Conservation (phyloP, 768 basidiomycete genomes). For the Russula compacta region DNA sequence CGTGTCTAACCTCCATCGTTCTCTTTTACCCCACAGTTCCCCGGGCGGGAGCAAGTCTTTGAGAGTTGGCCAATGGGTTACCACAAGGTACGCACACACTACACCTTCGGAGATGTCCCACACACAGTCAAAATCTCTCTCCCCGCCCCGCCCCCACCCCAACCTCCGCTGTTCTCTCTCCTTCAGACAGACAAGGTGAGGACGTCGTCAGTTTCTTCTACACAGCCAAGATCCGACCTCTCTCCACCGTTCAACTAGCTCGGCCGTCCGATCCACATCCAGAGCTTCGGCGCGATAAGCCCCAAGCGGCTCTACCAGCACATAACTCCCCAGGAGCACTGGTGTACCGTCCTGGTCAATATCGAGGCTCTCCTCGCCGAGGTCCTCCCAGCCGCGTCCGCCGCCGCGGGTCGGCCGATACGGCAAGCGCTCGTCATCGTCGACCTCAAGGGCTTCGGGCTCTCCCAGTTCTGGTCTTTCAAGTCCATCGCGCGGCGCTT, state of each 20-base stretch:
- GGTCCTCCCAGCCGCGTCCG: conserved; percentile 54
- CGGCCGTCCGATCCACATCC: conserved; percentile 65
- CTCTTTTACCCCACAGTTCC: conserved; percentile 39
- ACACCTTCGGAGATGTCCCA: not conserved
- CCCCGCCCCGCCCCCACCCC: not conserved
- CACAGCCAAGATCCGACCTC: not conserved
- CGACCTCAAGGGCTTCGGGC: conserved; percentile 60
- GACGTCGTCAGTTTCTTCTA: not conserved
- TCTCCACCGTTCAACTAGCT: conserved; percentile 30
- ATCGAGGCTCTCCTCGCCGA: conserved; percentile 57
- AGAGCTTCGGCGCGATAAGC: conserved; percentile 53
- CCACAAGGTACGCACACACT: conserved; percentile 46
- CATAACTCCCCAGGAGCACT: conserved; percentile 42
- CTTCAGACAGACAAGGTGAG: conserved; percentile 58
- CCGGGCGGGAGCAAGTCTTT: conserved; percentile 58
- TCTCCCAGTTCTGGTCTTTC: conserved; percentile 70
- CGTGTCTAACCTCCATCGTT: not conserved
- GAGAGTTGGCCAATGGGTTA: conserved; percentile 74
- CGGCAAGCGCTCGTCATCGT: conserved; percentile 53
- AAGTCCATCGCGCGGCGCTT: conserved; percentile 50
- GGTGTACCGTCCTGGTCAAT: conserved; percentile 56
- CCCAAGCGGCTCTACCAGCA: conserved; percentile 46
- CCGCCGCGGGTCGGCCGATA: conserved; percentile 43
- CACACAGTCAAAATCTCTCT: not conserved
- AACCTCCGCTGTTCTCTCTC: not conserved